phyloP scores from a whole-genome alignment of 176 grass and related monocot genomes.

The Microstegium vimineum region DNA sequence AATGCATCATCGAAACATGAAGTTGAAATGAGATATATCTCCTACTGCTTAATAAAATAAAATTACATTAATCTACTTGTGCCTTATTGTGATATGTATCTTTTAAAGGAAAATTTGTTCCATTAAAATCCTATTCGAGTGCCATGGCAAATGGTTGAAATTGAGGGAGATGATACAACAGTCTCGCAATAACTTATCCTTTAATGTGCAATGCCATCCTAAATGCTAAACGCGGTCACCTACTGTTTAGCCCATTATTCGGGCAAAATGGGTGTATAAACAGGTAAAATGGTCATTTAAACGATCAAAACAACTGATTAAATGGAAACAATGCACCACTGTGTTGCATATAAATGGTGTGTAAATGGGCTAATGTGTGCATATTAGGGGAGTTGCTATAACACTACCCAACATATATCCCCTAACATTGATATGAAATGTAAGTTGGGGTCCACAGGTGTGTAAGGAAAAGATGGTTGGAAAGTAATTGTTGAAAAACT shows the following conservation, averaged over 20 bases:
- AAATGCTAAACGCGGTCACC: too few species aligned
- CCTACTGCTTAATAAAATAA: background rate
- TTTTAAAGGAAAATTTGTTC: background rate
- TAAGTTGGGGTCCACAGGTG: background rate
- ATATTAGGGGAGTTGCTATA: background rate
- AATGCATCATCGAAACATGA: background rate
- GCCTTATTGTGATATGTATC: background rate
- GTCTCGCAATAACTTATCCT: background rate
- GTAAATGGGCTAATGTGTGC: too few species aligned
- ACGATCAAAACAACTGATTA: too few species aligned
- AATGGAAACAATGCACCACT: too few species aligned
- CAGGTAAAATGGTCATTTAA: too few species aligned
- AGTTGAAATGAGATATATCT: background rate
- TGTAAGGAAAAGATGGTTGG: background rate
- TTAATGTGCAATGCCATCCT: too few species aligned
- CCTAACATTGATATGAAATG: background rate
- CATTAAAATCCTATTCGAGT: background rate
- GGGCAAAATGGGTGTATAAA: too few species aligned
- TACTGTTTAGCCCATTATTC: too few species aligned
- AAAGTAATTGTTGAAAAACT: background rate
- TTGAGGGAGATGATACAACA: background rate
- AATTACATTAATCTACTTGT: background rate
- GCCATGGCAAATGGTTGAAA: background rate
- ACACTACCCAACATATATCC: background rate
- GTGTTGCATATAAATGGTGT: too few species aligned